Evolutionary conservation across 2,329 filamentous ascomycete species (phyloP), one percentile per base, ranked within the genome.

Genomic region (Diaporthe sp.): DNA sequence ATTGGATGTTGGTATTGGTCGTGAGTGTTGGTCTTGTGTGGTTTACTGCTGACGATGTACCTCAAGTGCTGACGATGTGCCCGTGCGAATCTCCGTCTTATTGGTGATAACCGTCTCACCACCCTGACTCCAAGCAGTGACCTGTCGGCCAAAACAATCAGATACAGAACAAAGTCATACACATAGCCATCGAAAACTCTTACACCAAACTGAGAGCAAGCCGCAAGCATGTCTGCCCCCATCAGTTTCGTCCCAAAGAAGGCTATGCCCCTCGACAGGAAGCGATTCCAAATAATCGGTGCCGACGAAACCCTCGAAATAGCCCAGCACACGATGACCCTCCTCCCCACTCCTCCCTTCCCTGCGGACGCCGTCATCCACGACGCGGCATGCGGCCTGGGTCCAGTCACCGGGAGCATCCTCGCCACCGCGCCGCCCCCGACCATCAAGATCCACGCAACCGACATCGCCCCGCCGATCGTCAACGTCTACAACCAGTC

Each of bases 401-500:
- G 74, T 5, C 72, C 77, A 15, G 77, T 77, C 15, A 76, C 76
- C 7, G 49, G 74, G n/a, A 73, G 68, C n/a, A 75, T 77, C 37
- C 57, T 72, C 3, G 67, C 72, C 22, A 63, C 55, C 5, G 39
- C 58, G 57, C 67, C 67, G 28, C 67, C 75, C n/a, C 2, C 15
- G 2, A 42, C 49, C 34, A 42, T 76, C 58, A 70, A 76, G 51
- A 68, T 76, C 49, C 47, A 72, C 20, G 72, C 72, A 4, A 76
- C 76, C 8, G 78, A 79, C 65, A 0, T 73, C 20, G 74, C 71
- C 44, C 68, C 73, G 61, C 71, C 72, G 9, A 76, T 79, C 74
- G 71, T 74, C 2, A 53, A 42, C 22, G 72, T 78, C 71, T 80
- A 78, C 63, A 80, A 79, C 57, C 28, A 74, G 25, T 61, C 72